Conservation (phyloP, 176 grass and related monocot species). For the Raddia distichophylla region DNA sequence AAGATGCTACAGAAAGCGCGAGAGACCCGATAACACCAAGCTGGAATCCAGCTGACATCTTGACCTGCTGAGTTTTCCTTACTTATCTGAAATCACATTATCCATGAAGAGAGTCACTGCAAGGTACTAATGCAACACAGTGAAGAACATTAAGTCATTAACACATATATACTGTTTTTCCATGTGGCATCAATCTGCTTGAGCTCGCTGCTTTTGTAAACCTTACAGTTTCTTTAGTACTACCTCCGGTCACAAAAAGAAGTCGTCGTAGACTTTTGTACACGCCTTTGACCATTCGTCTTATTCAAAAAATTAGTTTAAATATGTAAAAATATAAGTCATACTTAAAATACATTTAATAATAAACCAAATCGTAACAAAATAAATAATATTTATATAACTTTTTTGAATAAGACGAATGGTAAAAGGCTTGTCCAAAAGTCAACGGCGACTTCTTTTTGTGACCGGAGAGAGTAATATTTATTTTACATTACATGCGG, state of each 20-base stretch:
- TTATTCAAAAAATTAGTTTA: too few relatives aligned
- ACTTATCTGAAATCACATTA: slow-evolving; percentile 47
- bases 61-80: slow-evolving; percentile 46
- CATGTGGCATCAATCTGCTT: background rate
- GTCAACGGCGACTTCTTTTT: too few relatives aligned
- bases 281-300: too few relatives aligned
- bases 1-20: slow-evolving; percentile 86
- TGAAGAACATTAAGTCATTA: slow-evolving; percentile 23
- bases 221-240: background rate
- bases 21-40: slow-evolving; percentile 85
- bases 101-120: slow-evolving; percentile 38
- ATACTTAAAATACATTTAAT: too few relatives aligned
- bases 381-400: too few relatives aligned
- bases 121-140: slow-evolving; percentile 33
- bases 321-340: too few relatives aligned
- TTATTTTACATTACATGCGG: slow-evolving; percentile 14
- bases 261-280: too few relatives aligned
- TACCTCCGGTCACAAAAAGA: too few relatives aligned
- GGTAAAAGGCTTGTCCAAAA: too few relatives aligned
- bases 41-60: slow-evolving; percentile 75
- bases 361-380: too few relatives aligned
- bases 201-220: slow-evolving; percentile 17
- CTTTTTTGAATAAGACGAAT: too few relatives aligned
- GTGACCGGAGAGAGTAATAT: too few relatives aligned
- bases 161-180: background rate